Conservation (phyloP, 768 basidiomycete species). For the Lactarius vividus region DNA sequence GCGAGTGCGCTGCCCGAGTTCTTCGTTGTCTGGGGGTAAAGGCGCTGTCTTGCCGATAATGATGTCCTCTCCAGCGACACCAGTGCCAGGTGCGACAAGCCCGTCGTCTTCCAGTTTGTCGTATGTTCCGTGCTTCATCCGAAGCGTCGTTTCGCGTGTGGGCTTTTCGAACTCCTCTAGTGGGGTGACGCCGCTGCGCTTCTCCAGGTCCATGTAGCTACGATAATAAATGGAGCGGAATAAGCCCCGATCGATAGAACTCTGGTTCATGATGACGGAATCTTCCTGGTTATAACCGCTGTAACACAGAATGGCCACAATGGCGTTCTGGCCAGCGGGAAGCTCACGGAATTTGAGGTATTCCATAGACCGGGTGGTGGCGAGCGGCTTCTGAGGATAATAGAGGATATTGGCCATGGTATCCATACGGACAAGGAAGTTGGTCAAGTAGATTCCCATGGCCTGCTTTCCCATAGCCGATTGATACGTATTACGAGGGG, state of each 20-base stretch:
- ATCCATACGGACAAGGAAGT: constrained; percentile 98
- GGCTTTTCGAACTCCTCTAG: constrained; percentile 98
- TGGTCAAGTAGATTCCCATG: constrained; percentile 98
- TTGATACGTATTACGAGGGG: constrained; percentile 99
- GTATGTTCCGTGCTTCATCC: constrained; percentile 98
- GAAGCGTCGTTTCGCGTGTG: constrained; percentile 84
- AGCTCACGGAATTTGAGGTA: constrained; percentile 98
- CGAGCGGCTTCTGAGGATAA: constrained; percentile 98
- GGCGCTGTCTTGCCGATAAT: constrained; percentile 99
- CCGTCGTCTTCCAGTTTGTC: constrained; percentile 98
- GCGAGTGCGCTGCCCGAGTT: constrained; percentile 93
- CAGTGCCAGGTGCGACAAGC: constrained; percentile 91
- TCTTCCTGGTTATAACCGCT: constrained; percentile 99
- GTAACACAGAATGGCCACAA: constrained; percentile 97
- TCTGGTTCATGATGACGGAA: constrained; percentile 99
- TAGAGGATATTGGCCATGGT: constrained; percentile 99
- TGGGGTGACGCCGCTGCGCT: constrained; percentile 89
- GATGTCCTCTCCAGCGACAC: constrained; percentile 95
- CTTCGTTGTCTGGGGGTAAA: constrained; percentile 93
- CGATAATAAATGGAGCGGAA: constrained; percentile 99
- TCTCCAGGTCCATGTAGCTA: constrained; percentile 98
- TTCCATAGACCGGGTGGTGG: constrained; percentile 98
- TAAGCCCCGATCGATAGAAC: constrained; percentile 94
- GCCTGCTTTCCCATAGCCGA: constrained; percentile 99
- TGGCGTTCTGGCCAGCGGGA: constrained; percentile 98